Base-by-base conservation (phyloP, 495 filamentous ascomycete genomes). In the Neurospora sp. region DNA sequence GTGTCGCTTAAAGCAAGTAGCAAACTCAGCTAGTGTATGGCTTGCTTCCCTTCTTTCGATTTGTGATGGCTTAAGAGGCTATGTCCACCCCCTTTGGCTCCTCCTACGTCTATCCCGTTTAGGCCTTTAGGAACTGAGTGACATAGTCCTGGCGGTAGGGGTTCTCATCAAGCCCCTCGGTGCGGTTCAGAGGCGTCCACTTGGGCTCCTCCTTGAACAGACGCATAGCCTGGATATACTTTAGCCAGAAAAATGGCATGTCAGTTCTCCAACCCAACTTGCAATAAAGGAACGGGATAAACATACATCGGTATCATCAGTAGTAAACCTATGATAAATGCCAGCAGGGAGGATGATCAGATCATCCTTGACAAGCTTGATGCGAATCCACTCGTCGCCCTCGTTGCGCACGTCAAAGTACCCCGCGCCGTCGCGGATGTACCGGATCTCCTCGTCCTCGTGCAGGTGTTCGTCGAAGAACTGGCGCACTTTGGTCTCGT, bases 371-470 rank as follows among this genome's bases (percentile, higher is more conserved):
- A 88, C 89, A 74, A 98, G 79, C 75, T 82, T 81, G 71, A 98
- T 94, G 69, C 96, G 86, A 44, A 99, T 89, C 96, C 96, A 99
- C 68, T 88, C 86, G 77, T 94, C 89, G 53, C 78, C 82, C 77
- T 86, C 84, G 75, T 87, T 90, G 31, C 96, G 85, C 10, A 98
- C 94, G 81, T 99, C 96, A 80, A 99, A 99, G 83, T 92, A 99
- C 2, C 96, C 96, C 70, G 88, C 84, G 2, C 96, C 96, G 74
- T 93, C 96, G 39, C 94, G 85, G 76, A 99, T 92, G 78, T 98
- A 99, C n/a, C 96, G 87, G 73, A 99, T 99, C 88, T 99, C 96
- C 85, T 99, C 96, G 78, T 98, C 96, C 84, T 99, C 96, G 76
- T 99, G 96, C 76, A 98, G 82, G 81, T 99, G 96, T 86, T 99